phyloP scores from a whole-genome alignment of 352 stramenopile species.

The Globisporangium cystogenes region DNA sequence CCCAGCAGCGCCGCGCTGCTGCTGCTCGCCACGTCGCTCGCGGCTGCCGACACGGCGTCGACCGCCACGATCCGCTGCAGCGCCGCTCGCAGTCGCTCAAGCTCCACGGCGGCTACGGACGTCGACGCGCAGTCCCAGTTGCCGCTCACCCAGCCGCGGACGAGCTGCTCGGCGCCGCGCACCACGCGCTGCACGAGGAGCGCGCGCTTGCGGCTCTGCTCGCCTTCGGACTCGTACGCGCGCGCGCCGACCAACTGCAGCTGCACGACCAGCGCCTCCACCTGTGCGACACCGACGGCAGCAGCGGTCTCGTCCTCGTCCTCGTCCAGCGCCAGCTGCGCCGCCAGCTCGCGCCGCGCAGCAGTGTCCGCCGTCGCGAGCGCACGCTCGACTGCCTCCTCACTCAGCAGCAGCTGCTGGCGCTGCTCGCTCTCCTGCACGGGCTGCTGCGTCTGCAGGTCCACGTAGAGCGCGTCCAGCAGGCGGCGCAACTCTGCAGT shows the following conservation, averaged over 20 bases:
- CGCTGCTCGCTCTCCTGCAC: slow-evolving; percentile 13
- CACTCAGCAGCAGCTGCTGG: slow-evolving; percentile 45
- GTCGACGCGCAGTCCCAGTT: slow-evolving; percentile 31
- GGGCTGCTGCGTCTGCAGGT: slow-evolving; percentile 15
- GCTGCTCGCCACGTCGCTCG: background rate
- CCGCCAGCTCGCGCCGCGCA: slow-evolving; percentile 20
- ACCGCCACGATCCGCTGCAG: slow-evolving; percentile 38
- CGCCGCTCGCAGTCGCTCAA: slow-evolving; percentile 30
- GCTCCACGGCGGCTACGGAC: slow-evolving; percentile 15
- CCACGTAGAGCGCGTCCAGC: slow-evolving; percentile 27
- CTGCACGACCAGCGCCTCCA: slow-evolving; percentile 21
- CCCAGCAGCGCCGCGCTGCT: slow-evolving; percentile 4
- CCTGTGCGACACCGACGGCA: background rate
- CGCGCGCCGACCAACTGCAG: slow-evolving; percentile 35
- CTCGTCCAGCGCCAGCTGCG: slow-evolving; percentile 35
- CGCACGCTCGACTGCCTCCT: slow-evolving; percentile 50
- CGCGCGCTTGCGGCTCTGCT: slow-evolving; percentile 32
- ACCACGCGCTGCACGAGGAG: slow-evolving; percentile 28
- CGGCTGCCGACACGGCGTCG: slow-evolving; percentile 16
- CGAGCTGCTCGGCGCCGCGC: slow-evolving; percentile 7
- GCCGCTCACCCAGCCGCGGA: slow-evolving; percentile 12
- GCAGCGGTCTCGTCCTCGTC: slow-evolving; percentile 9
- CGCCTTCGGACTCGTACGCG: slow-evolving; percentile 23
- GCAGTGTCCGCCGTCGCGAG: slow-evolving; percentile 21
- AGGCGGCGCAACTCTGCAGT: slow-evolving; percentile 21